These are phyloP conservation scores for Nelumbo lutea DNA, from an alignment of 164 flowering plant genomes.

Conservation along the genomic window DNA sequence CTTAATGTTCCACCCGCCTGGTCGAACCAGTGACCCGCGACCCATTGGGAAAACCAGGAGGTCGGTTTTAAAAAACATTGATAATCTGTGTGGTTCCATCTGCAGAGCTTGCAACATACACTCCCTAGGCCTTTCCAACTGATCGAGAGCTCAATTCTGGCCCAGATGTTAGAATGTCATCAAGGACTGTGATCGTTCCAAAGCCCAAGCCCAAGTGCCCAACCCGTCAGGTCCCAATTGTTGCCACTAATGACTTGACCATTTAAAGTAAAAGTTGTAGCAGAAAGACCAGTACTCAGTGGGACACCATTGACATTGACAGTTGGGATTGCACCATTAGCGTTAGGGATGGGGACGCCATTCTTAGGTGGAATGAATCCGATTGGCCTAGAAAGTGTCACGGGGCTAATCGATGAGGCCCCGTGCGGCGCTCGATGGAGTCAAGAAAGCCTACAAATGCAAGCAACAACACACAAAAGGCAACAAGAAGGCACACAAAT, in stretches of 20 bases:
- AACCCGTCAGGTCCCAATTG: slow-evolving; percentile 63
- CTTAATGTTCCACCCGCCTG: no score
- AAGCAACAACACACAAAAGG: no score
- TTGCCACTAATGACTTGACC: slow-evolving; percentile 18
- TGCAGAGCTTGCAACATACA: slow-evolving; percentile 61
- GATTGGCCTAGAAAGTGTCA: slow-evolving; percentile 52
- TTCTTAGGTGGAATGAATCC: slow-evolving; percentile 54
- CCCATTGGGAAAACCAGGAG: no score
- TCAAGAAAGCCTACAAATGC: no score
- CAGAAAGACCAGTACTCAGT: slow-evolving; percentile 71
- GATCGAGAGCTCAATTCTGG: slow-evolving; percentile 50
- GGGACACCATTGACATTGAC: slow-evolving; percentile 60
- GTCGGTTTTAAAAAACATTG: no score
- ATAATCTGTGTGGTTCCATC: slow-evolving; percentile 40
- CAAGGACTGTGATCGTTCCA: slow-evolving; percentile 67
- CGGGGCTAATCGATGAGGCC: no score
- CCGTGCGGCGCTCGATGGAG: no score
- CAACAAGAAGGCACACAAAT: no score
- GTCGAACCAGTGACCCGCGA: no score
- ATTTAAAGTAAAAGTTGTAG: slow-evolving; percentile 48
- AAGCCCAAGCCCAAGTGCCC: slow-evolving; percentile 46
- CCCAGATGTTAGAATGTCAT: slow-evolving; percentile 46
- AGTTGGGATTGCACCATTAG: slow-evolving; percentile 78
- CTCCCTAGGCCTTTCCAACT: slow-evolving; percentile 57
- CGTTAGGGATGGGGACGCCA: slow-evolving; percentile 71